Evolutionary conservation across 495 filamentous ascomycete genomes (phyloP).

Genomic region (Barbatosphaeria neglecta): DNA sequence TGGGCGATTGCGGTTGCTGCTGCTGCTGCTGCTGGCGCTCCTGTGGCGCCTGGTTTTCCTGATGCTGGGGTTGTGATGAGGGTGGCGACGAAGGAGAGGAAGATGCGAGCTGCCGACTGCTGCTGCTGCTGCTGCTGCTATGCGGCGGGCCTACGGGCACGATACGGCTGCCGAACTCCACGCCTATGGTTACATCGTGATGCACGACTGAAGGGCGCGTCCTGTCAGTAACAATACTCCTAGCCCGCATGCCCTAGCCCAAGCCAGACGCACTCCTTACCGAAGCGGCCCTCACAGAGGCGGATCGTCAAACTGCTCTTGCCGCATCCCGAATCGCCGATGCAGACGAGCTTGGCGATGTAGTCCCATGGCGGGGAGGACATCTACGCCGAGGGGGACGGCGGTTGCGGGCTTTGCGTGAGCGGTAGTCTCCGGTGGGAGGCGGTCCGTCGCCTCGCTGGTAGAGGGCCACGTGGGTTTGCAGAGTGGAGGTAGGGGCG

Average conservation of each 20-base stretch:
- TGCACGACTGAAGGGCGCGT: too few relatives aligned
- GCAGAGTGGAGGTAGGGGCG: too few relatives aligned
- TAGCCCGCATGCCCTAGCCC: too few relatives aligned
- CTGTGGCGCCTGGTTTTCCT: not conserved
- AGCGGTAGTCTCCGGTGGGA: not conserved
- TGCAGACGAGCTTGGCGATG: constrained; percentile 95
- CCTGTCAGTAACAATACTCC: too few relatives aligned
- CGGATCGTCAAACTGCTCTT: constrained; percentile 87
- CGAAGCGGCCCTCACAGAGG: constrained; percentile 94
- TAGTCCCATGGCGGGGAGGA: constrained; percentile 77
- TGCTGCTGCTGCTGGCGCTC: not conserved
- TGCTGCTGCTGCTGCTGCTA: constrained; percentile 12
- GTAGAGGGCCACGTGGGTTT: too few relatives aligned
- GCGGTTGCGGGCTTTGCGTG: constrained; percentile 1
- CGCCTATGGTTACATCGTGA: constrained; percentile 96
- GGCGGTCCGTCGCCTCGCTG: too few relatives aligned
- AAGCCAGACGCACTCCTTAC: too few relatives aligned
- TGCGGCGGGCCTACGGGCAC: constrained; percentile 81
- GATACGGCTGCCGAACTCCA: constrained; percentile 91
- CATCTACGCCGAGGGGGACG: constrained; percentile 18
- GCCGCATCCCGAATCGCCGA: constrained; percentile 88
- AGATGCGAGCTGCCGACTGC: constrained; percentile 18
- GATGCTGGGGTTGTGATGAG: not conserved
- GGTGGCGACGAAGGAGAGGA: constrained; percentile 17
- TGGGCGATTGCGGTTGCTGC: not conserved